Percentiles rank a stretch among this genome's conserved stretches.
Conservation (phyloP, 169 alveolate genomes). For the Eimeria tenella region DNA sequence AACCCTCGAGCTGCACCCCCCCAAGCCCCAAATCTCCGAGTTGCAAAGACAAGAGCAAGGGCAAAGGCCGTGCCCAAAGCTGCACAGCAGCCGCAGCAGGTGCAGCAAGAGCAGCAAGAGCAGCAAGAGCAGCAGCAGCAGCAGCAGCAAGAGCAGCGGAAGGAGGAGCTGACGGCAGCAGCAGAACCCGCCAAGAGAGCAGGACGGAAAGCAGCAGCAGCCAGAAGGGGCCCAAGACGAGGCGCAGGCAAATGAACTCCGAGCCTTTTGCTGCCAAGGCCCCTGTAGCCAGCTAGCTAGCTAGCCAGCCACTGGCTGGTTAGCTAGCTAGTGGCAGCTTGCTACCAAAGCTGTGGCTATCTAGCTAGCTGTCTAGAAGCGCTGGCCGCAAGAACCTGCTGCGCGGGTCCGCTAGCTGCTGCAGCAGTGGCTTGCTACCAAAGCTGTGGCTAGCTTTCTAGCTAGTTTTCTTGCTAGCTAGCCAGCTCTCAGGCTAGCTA, state of each 20-base stretch:
- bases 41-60: not conserved
- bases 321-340: too few relatives aligned
- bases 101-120: constrained; percentile 33
- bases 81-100: not conserved
- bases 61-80: not conserved
- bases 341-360: too few relatives aligned
- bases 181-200: not conserved
- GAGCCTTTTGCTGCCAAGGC: not conserved
- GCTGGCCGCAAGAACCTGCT: too few relatives aligned
- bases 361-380: too few relatives aligned
- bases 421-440: too few relatives aligned
- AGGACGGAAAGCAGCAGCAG: constrained; percentile 17
- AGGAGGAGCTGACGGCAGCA: not conserved
- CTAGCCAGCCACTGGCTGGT: not conserved
- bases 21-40: too few relatives aligned
- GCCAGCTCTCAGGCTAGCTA: not conserved
- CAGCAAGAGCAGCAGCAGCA: constrained; percentile 1
- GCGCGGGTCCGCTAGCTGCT: too few relatives aligned
- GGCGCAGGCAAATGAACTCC: not conserved
- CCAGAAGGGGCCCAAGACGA: constrained; percentile 8
- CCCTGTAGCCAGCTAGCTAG: not conserved
- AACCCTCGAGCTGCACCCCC: too few relatives aligned
- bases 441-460: not conserved
- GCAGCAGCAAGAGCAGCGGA: not conserved
- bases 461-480: not conserved